phyloP scores from a whole-genome alignment of 2,329 filamentous ascomycete genomes.

The Geosmithia morbida region DNA sequence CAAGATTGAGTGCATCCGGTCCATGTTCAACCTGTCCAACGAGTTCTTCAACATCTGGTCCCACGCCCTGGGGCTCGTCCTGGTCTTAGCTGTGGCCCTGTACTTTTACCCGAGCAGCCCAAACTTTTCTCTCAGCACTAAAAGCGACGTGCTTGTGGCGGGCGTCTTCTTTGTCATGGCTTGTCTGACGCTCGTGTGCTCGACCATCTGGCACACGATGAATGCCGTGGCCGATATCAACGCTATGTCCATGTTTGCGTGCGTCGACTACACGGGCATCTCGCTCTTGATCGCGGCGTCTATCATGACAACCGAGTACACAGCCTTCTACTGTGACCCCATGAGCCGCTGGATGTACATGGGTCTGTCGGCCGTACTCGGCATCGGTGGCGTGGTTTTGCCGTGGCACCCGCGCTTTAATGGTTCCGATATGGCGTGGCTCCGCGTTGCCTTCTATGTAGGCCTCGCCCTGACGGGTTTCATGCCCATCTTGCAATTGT shows the following conservation, averaged over 20 bases:
- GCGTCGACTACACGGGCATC: conserved; percentile 96
- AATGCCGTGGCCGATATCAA: conserved; percentile 85
- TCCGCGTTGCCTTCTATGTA: conserved; percentile 82
- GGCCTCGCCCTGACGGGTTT: conserved; percentile 79
- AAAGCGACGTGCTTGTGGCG: conserved; percentile 78
- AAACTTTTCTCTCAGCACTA: conserved; percentile 78
- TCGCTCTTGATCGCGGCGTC: conserved; percentile 87
- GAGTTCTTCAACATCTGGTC: conserved; percentile 98
- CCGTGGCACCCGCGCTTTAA: conserved; percentile 98
- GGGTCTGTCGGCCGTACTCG: conserved; percentile 62
- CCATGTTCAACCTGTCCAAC: conserved; percentile 75
- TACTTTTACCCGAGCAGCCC: conserved; percentile 87
- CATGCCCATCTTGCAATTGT: conserved; percentile 74
- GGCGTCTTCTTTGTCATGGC: conserved; percentile 94
- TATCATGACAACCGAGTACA: conserved; percentile 97
- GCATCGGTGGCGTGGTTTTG: conserved; percentile 75
- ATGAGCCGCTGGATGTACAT: conserved; percentile 79
- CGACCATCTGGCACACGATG: conserved; percentile 97
- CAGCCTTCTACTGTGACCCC: conserved; percentile 96
- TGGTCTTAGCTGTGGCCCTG: conserved; percentile 80
- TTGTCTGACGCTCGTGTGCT: conserved; percentile 88
- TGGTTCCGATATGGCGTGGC: conserved; percentile 80
- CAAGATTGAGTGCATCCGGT: conserved; percentile 76
- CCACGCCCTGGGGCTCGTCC: conserved; percentile 74
- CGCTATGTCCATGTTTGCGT: conserved; percentile 88